Base-by-base conservation (phyloP, 257 asterid species). In the Striga asiatica region DNA sequence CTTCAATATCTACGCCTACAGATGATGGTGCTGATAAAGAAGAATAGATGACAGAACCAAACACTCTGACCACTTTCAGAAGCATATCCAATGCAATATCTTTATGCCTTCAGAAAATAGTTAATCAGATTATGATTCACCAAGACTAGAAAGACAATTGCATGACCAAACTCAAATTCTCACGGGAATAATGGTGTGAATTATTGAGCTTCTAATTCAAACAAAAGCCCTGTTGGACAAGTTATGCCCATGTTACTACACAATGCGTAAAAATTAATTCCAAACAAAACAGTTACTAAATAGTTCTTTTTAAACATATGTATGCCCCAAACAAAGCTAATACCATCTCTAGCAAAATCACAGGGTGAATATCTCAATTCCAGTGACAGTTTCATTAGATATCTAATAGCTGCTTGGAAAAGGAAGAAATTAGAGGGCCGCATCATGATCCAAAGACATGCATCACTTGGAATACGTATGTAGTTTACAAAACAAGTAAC, bases 1-100 rank as follows among this genome's bases (percentile, higher is more conserved):
- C 95, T 80, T 88, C 99, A 54, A 92, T 79, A 80, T 92, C 94
- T 57, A 92, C 97, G 43, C 95, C 99, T 57, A 92, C 97, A 41
- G 97, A 75, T 61, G 94, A 63, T 67, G 85, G 68, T 5, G 94
- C 89, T n/a, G 99, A 81, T 49, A 88, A 21, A 21, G 99, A 79
- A 53, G 95, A 77, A 70, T 88, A 84, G 27, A 92, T 88, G 46
- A 84, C 70, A 27, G 94, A 83, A 28, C 99, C 99, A 81, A 87
- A 92, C 71, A 81, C 77, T 78, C 88, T 80, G 55, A 84, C 99
- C 71, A 92, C 79, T 80, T 83, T 88, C 24, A 92, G 75, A 62
- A 92, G 83, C 88, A 88, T 73, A 64, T 71, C 84, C 68, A 92
- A 70, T 52, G 97, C 91, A 68, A 88, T 71, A 66, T 78, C 81